phyloP scores from a whole-genome alignment of 176 grass and related monocot genomes.

The Lolium perenne region DNA sequence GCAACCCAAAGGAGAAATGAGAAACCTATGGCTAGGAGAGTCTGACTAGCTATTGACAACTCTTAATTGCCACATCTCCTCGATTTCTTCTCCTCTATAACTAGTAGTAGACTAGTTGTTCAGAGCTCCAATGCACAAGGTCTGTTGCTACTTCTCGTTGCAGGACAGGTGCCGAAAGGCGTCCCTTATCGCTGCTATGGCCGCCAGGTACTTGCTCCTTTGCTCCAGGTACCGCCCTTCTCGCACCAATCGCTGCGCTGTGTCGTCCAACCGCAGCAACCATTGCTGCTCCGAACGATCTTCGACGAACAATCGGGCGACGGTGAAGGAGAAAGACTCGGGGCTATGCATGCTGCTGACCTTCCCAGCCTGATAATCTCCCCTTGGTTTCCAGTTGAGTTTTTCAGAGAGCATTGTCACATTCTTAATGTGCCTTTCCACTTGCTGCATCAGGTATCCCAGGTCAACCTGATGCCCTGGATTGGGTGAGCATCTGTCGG shows the following conservation, averaged over 20 bases:
- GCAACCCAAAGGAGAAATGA: not conserved
- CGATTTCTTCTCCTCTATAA: not conserved
- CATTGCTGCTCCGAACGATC: constrained; percentile 63
- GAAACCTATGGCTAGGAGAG: constrained; percentile 5
- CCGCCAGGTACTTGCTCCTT: constrained; percentile 57
- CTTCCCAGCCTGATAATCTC: constrained; percentile 29
- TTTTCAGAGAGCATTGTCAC: constrained; percentile 76
- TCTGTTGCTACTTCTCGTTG: constrained; percentile 48
- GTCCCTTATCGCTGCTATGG: constrained; percentile 45
- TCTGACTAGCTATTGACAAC: not conserved
- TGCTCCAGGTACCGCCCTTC: constrained; percentile 46
- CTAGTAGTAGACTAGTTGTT: not conserved
- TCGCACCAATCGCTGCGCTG: constrained; percentile 21
- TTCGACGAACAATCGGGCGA: constrained; percentile 61
- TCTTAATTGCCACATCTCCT: too few relatives aligned
- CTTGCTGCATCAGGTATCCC: constrained; percentile 56
- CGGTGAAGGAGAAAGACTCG: constrained; percentile 62
- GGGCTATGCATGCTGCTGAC: constrained; percentile 55
- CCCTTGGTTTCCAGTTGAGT: constrained; percentile 47
- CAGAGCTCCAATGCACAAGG: constrained; percentile 11
- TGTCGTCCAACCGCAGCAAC: constrained; percentile 43
- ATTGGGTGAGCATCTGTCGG: constrained; percentile 50
- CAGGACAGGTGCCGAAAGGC: constrained; percentile 49
- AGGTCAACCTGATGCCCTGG: constrained; percentile 44
- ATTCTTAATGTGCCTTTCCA: constrained; percentile 64